These are phyloP conservation scores for Xylaria venustula DNA, from an alignment of 495 filamentous ascomycete genomes.

Conservation along the genomic window DNA sequence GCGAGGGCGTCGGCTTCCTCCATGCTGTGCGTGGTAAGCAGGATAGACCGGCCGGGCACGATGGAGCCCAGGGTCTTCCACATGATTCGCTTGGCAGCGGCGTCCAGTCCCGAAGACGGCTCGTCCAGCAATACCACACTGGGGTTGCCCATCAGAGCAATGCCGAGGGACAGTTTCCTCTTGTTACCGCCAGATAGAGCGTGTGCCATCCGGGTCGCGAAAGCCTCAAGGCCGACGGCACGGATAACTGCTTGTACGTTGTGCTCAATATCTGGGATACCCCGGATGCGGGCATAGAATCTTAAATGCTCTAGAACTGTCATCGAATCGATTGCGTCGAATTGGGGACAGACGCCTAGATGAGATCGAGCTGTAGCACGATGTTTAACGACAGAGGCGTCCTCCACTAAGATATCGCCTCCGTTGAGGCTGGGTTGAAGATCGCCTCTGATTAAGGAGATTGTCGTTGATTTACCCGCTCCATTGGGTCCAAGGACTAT, in stretches of 20 bases:
- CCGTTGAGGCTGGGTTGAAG: slow-evolving; percentile 58
- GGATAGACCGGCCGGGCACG: slow-evolving; percentile 57
- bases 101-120: slow-evolving; percentile 68
- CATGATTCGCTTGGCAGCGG: slow-evolving; percentile 71
- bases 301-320: slow-evolving; percentile 67
- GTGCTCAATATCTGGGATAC: slow-evolving; percentile 60
- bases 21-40: slow-evolving; percentile 78
- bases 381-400: slow-evolving; percentile 62
- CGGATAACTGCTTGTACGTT: slow-evolving; percentile 60
- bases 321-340: slow-evolving; percentile 68
- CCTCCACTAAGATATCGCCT: slow-evolving; percentile 74
- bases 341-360: slow-evolving; percentile 79
- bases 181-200: slow-evolving; percentile 74
- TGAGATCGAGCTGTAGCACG: slow-evolving; percentile 64
- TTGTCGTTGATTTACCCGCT: slow-evolving; percentile 83
- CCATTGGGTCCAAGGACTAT: slow-evolving; percentile 82
- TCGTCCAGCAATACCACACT: slow-evolving; percentile 72
- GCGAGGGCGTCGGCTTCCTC: slow-evolving; percentile 77
- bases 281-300: slow-evolving; percentile 72
- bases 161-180: slow-evolving; percentile 69
- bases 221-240: slow-evolving; percentile 60
- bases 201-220: slow-evolving; percentile 59
- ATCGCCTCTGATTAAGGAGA: slow-evolving; percentile 82
- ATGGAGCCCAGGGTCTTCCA: slow-evolving; percentile 65
- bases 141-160: slow-evolving; percentile 75